These are phyloP conservation scores for Puccinellia tenuiflora DNA, from an alignment of 176 grass and related monocot genomes.

Conservation along the genomic window DNA sequence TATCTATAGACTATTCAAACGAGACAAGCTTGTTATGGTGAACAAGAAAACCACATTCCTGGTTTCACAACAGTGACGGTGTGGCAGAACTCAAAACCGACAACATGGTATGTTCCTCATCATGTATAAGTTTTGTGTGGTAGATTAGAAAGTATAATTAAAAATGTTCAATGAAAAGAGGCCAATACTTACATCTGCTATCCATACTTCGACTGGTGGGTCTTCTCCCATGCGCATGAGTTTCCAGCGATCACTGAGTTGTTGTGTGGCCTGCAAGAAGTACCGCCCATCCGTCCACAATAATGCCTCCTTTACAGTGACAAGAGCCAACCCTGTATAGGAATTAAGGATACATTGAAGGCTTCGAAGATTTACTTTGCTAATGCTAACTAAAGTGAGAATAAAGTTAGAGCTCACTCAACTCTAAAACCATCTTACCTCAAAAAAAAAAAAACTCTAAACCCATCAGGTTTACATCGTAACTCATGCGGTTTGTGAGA, in stretches of 20 bases:
- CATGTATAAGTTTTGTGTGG: neutral
- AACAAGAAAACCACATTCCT: neutral
- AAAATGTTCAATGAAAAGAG: neutral
- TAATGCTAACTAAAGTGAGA: no score
- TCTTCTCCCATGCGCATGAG: conserved; percentile 99
- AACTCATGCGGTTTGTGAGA: no score
- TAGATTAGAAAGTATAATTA: neutral
- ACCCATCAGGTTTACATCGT: no score
- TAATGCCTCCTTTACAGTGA: conserved; percentile 81
- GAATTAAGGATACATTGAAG: neutral
- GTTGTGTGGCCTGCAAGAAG: conserved; percentile 82
- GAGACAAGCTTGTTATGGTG: neutral
- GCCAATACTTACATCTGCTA: conserved; percentile 58
- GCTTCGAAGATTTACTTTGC: neutral
- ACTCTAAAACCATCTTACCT: no score
- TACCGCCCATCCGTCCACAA: conserved; percentile 97
- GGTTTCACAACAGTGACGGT: neutral
- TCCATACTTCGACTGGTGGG: conserved; percentile 68
- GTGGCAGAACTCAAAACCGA: conserved; percentile 10
- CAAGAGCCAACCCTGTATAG: conserved; percentile 79
- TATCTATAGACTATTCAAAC: neutral
- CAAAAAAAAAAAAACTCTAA: no score
- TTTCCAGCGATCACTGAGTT: conserved; percentile 71
- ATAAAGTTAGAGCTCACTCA: no score
- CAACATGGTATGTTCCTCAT: neutral